These are phyloP conservation scores for Debaryomycetaceae sp. DNA, from an alignment of 1,139 yeast species.

Conservation along the genomic window DNA sequence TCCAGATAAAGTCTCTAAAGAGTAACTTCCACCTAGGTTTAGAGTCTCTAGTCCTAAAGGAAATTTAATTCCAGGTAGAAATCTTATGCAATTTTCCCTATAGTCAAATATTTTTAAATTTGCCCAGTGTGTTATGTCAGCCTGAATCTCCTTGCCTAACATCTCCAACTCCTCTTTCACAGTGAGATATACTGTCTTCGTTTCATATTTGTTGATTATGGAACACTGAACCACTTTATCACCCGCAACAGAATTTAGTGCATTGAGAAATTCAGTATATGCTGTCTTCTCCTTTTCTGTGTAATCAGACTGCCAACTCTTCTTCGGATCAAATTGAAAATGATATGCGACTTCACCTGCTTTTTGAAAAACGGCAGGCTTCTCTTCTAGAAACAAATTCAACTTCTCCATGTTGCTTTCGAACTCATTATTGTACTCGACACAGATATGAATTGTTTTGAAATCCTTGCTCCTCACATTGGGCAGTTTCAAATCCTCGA, in stretches of 20 bases:
- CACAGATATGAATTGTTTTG: slow-evolving; percentile 29
- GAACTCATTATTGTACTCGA: slow-evolving; percentile 33
- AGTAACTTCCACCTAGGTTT: slow-evolving; percentile 41
- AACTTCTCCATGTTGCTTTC: slow-evolving; percentile 20
- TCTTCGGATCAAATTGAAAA: slow-evolving; percentile 32
- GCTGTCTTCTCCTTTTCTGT: slow-evolving; percentile 20
- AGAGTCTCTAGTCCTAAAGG: slow-evolving; percentile 38
- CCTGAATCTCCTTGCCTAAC: slow-evolving; percentile 38
- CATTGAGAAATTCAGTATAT: slow-evolving; percentile 24
- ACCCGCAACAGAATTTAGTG: slow-evolving; percentile 20
- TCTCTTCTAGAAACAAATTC: slow-evolving; percentile 18
- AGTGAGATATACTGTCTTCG: slow-evolving; percentile 32
- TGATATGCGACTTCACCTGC: slow-evolving; percentile 32
- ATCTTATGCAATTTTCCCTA: slow-evolving; percentile 36
- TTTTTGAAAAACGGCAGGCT: slow-evolving; percentile 15
- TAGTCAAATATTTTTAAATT: slow-evolving; percentile 35
- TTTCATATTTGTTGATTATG: slow-evolving; percentile 36
- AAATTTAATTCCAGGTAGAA: slow-evolving; percentile 38
- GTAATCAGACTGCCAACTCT: slow-evolving; percentile 33
- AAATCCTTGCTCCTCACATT: slow-evolving; percentile 8
- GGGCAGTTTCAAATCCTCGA: not conserved
- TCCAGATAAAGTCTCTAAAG: slow-evolving; percentile 40
- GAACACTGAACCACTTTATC: slow-evolving; percentile 37
- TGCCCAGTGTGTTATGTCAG: slow-evolving; percentile 36
- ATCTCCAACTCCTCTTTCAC: slow-evolving; percentile 31